Percentiles rank a stretch among this genome's conserved stretches.
phyloP scores from a whole-genome alignment of 768 basidiomycete species.

The Boletus coccyginus region DNA sequence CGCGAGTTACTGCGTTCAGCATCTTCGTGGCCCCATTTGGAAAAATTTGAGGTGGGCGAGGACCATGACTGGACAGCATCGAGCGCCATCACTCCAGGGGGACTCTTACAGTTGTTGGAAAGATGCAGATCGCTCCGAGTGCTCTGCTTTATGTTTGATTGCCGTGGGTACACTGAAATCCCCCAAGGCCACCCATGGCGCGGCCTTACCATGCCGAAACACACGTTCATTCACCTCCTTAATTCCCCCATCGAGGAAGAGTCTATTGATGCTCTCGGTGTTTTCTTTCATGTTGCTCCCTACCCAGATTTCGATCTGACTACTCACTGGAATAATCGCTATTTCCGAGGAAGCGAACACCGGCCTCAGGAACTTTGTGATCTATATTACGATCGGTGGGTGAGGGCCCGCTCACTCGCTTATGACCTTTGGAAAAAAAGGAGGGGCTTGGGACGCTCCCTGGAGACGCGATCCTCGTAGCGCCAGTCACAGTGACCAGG shows the following conservation, averaged over 20 bases:
- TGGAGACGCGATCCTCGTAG: neutral
- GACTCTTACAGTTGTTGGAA: conserved; percentile 12
- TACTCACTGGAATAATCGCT: neutral
- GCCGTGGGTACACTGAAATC: conserved; percentile 6
- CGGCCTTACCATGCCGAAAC: neutral
- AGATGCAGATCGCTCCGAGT: conserved; percentile 10
- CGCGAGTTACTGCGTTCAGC: conserved; percentile 7
- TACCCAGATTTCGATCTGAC: conserved; percentile 1
- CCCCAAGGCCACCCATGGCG: conserved; percentile 10
- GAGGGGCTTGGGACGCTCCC: neutral
- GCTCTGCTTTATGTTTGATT: conserved; percentile 4
- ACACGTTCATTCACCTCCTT: neutral
- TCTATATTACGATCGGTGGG: conserved; percentile 6
- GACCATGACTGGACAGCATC: conserved; percentile 1
- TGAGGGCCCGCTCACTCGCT: neutral
- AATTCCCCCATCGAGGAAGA: conserved; percentile 1
- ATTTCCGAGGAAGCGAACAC: neutral
- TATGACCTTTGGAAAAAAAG: neutral
- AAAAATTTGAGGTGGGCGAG: neutral
- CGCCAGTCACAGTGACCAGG: neutral
- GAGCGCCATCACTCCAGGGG: conserved; percentile 7
- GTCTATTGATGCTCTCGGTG: conserved; percentile 6
- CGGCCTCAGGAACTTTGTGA: neutral
- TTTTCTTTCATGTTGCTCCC: conserved; percentile 11
- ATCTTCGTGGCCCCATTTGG: conserved; percentile 15